These are phyloP conservation scores for Pterocarpus macrocarpus DNA, from an alignment of 306 rosid genomes.

Conservation along the genomic window DNA sequence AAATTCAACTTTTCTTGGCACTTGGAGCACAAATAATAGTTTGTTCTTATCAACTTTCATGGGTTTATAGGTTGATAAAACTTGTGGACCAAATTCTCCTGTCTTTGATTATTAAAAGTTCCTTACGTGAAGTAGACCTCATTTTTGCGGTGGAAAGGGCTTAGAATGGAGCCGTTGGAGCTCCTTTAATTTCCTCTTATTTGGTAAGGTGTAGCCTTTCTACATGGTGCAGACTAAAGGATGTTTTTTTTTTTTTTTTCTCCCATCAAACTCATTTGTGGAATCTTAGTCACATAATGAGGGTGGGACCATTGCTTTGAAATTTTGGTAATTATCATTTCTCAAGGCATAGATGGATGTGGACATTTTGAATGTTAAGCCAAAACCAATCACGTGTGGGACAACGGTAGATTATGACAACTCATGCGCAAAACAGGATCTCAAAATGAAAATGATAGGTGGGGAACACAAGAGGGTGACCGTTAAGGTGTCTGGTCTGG, in stretches of 20 bases:
- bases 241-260: background rate
- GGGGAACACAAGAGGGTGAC: background rate
- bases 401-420: background rate
- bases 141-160: background rate
- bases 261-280: background rate
- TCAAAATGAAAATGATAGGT: no score
- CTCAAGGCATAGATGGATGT: background rate
- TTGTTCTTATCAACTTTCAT: background rate
- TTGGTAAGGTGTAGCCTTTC: background rate
- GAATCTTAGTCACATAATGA: background rate
- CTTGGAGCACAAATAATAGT: no score
- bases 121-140: background rate
- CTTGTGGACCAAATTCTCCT: no score
- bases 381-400: background rate
- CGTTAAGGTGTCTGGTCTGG: background rate
- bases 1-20: background rate
- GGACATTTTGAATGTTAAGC: background rate
- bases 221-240: background rate
- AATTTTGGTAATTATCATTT: background rate
- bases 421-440: background rate
- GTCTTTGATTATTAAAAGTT: background rate
- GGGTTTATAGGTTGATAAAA: background rate
- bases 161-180: conserved; percentile 4
- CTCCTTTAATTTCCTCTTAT: background rate
- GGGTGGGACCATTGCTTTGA: background rate